Base-by-base conservation (phyloP, 192 early-diverging fungal genomes). In the Coemansia sp. region DNA sequence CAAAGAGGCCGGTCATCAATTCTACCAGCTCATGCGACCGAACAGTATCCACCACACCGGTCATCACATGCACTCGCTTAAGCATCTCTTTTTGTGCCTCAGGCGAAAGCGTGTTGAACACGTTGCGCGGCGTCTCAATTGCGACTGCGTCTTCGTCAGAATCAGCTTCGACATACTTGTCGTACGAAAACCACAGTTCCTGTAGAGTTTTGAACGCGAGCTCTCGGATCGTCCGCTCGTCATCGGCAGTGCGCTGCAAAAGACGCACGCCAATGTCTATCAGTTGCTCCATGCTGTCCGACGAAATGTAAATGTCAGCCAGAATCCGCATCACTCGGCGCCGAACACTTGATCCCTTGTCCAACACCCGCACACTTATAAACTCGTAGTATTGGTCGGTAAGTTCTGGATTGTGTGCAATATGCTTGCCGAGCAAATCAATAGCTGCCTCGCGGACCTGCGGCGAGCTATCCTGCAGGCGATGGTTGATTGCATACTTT, bases 371-470 rank as follows among this genome's bases (percentile, higher is more conserved):
- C 8, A 87, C 89, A 56, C 88, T 89, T 43, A 96, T 82, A 41
- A 92, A 75, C 29, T 87, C 85, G 62, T 94, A 96, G 66, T 95
- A 93, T 56, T 92, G 83, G 23, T 66, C 70, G 1, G 89, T 84
- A 17, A 96, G 82, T 51, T 74, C 83, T 8, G 81, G 74, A 32
- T 89, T 85, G 56, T 84, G 81, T 5, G 87, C 82, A 50, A 95
- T 71, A 62, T 93, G 92, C 57, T 88, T 90, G 17, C 91, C 91
- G 32, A 95, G 84, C 25, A 98, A 68, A 53, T 96, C 91, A n/a
- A 94, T 87, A 5, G 94, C 91, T 9, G 90, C 92, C 80, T 96
- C 95, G 32, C 95, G 86, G 15, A 98, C 95, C 9, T 85, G 84
- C 17, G 93, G 86, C 19, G 92, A 93, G 50, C 79, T 77, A 67